These are phyloP conservation scores for Epichloe brachyelytri DNA, from an alignment of 2,329 filamentous ascomycete species.

Conservation along the genomic window DNA sequence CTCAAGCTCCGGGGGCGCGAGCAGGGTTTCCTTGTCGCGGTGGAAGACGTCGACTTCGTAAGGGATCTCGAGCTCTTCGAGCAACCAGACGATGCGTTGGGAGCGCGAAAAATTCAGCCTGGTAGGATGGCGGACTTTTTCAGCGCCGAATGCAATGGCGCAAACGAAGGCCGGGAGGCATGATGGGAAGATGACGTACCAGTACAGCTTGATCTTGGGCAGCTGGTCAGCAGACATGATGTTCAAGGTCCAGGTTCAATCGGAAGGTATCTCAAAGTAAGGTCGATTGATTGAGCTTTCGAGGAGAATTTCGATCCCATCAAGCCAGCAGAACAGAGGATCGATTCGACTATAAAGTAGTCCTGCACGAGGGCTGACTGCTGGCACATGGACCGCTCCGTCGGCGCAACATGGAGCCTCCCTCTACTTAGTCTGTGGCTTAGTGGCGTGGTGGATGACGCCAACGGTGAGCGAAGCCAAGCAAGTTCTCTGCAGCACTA, in stretches of 20 bases:
- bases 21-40: conserved; percentile 43
- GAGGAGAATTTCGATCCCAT: neutral
- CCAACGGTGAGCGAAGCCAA: too few species aligned
- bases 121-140: neutral
- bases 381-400: neutral
- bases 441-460: too few species aligned
- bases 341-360: neutral
- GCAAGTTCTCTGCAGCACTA: too few species aligned
- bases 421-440: too few species aligned
- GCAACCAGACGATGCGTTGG: conserved; percentile 73
- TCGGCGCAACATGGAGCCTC: neutral
- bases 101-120: conserved; percentile 78
- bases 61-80: conserved; percentile 67
- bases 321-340: neutral
- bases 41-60: conserved; percentile 76
- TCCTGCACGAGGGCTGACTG: neutral
- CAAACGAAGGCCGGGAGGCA: neutral
- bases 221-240: conserved; percentile 9
- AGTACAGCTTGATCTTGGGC: conserved; percentile 50
- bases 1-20: conserved; percentile 67
- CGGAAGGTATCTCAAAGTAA: neutral
- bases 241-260: neutral
- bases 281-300: neutral
- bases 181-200: conserved; percentile 28
- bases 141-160: neutral